Evolutionary conservation across 305 asterid species (phyloP).

Genomic region (Fraxinus ornus): DNA sequence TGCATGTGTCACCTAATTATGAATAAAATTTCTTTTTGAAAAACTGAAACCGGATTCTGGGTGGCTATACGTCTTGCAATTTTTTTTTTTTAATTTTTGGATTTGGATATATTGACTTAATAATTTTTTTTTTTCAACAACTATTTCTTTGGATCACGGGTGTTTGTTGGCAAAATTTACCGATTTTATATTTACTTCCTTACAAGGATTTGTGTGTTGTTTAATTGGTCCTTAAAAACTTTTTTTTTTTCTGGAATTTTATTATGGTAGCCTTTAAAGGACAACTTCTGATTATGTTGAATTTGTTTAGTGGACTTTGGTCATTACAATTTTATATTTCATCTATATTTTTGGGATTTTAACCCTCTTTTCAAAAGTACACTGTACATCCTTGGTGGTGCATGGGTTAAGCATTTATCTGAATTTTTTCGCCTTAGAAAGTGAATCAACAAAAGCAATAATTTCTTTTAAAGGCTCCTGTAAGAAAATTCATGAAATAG

Average conservation of each 20-base stretch:
- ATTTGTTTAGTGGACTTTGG: background rate
- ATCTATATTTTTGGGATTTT: background rate
- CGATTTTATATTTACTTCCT: background rate
- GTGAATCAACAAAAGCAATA: background rate
- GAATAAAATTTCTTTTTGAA: background rate
- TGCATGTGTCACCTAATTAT: background rate
- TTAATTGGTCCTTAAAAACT: background rate
- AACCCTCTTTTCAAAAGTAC: background rate
- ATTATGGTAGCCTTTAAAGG: background rate
- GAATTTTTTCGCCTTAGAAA: background rate
- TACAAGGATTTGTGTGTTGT: background rate
- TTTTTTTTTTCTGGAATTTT: background rate
- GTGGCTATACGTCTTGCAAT: background rate
- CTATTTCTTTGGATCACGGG: background rate
- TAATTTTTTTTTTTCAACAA: background rate
- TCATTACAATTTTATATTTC: background rate
- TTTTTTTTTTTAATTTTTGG: background rate
- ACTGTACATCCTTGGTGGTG: background rate
- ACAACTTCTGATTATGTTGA: background rate
- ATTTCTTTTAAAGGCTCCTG: background rate
- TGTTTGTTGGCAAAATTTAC: background rate
- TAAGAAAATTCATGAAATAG: background rate
- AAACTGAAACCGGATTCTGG: background rate
- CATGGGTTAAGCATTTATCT: background rate
- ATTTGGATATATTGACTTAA: background rate